Base-by-base conservation (phyloP, 352 stramenopile genomes). In the Globisporangium radiosum region DNA sequence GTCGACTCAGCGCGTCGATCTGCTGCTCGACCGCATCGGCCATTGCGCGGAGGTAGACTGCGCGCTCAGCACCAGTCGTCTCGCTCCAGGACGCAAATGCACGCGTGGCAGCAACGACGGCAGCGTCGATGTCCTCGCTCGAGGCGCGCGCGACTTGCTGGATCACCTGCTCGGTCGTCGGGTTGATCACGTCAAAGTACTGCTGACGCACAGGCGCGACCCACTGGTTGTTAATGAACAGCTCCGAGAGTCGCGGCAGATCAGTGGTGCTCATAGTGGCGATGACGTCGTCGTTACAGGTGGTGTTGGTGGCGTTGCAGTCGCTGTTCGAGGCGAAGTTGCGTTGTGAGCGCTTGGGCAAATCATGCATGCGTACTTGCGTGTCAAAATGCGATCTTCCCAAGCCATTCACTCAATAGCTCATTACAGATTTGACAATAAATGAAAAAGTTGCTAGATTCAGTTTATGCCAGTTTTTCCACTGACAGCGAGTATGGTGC, bases 221-320 rank as follows among this genome's bases (percentile, higher is more conserved):
- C 73, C 72, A 88, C 50, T 77, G 55, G 60, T 75, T 70, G 57
- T 77, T 63, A 58, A 90, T 87, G 65, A 85, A 89, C 15, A 84
- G 75, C 57, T 87, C 73, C 39, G 66, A 66, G 40, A 87, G 75
- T 14, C 60, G 45, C 19, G 76, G 76, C 15, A 84, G 53, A 11
- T 49, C 45, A 0, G 14, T 33, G 4, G 45, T 3, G 13, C 13
- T 49, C 45, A 15, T 25, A 15, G 11, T 25, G 13, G 45, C 10
- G n/a, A 25, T 49, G 6, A 17, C 40, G 59, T 39, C 55, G 52
- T 17, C 50, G 52, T 7, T 8, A 11, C 9, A 50, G 9, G 9
- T 14, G 17, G 3, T 37, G 37, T 33, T 40, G 10, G 6, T 58
- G 11, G 5, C 7, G 19, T 10, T 43, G 17, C 6, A 40, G 40